Evolutionary conservation across 2,329 filamentous ascomycete species (phyloP).

Genomic region (Cercospora canescens): DNA sequence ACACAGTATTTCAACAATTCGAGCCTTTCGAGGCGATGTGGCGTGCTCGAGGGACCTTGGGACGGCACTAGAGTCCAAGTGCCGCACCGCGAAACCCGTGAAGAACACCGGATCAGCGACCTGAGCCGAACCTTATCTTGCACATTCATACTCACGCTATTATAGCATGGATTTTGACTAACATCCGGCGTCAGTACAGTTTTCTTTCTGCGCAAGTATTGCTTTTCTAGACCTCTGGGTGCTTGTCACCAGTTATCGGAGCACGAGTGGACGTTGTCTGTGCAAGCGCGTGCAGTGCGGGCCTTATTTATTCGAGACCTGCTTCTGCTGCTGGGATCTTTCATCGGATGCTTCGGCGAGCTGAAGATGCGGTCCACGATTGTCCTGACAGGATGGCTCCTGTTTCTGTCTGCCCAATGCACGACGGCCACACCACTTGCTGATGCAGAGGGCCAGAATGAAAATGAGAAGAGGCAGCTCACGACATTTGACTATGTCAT

Average conservation of each 20-base stretch:
- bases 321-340: not conserved
- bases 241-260: not conserved
- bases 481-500: constrained; percentile 19
- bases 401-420: not conserved
- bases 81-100: not conserved
- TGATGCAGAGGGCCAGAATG: not conserved
- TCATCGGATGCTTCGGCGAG: not conserved
- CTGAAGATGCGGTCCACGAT: not conserved
- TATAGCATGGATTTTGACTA: not conserved
- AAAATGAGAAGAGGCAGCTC: constrained; percentile 3
- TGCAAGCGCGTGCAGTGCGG: not conserved
- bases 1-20: not conserved
- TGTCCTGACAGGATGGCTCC: not conserved
- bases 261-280: not conserved
- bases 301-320: not conserved
- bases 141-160: not conserved
- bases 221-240: not conserved
- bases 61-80: not conserved
- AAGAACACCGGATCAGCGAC: not conserved
- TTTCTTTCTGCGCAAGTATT: not conserved
- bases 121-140: not conserved
- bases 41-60: not conserved
- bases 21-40: not conserved
- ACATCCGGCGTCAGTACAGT: not conserved
- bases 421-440: not conserved